A percentile compares a stretch with the other conserved stretches of the same genome.
These are phyloP conservation scores for Akanthomyces muscarius DNA, from an alignment of 2,329 filamentous ascomycete genomes.

Conservation along the genomic window DNA sequence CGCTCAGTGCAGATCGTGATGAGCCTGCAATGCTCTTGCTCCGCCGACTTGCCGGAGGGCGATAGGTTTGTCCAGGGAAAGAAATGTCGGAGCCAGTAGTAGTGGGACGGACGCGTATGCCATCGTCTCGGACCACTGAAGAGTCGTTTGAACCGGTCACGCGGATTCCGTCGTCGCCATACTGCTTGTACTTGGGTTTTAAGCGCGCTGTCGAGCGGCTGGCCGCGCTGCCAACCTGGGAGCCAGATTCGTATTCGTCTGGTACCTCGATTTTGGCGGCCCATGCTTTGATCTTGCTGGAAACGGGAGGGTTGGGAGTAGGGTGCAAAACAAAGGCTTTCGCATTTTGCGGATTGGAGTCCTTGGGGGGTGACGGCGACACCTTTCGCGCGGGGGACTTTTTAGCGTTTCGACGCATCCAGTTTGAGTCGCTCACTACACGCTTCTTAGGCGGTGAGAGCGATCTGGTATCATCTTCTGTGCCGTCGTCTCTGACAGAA, in stretches of 20 bases:
- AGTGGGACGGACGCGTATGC: conserved; percentile 19
- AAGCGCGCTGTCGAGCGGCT: conserved; percentile 15
- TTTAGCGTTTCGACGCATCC: conserved; percentile 61
- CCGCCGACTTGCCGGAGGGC: conserved; percentile 9
- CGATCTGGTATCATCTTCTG: conserved; percentile 38
- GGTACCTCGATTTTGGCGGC: conserved; percentile 51
- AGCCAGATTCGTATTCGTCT: conserved; percentile 30
- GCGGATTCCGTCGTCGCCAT: conserved; percentile 30
- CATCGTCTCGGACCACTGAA: conserved; percentile 20
- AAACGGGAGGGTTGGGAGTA: conserved; percentile 50
- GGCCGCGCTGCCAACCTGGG: conserved; percentile 29
- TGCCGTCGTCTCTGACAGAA: conserved; percentile 22
- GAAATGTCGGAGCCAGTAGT: conserved; percentile 22
- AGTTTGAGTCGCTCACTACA: conserved; percentile 90
- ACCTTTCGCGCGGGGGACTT: conserved; percentile 43
- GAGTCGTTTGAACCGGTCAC: conserved; percentile 21
- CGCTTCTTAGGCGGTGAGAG: conserved; percentile 76
- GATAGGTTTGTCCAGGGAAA: conserved; percentile 17
- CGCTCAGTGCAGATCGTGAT: background rate
- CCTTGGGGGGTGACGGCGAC: conserved; percentile 28
- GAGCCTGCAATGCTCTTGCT: conserved; percentile 15
- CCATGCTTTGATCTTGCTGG: conserved; percentile 61
- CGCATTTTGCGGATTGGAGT: conserved; percentile 39
- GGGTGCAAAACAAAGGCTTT: conserved; percentile 55
- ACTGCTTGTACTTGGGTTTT: conserved; percentile 14